These are phyloP conservation scores for Pichia insulana DNA, from an alignment of 805 yeast genomes.

Conservation along the genomic window DNA sequence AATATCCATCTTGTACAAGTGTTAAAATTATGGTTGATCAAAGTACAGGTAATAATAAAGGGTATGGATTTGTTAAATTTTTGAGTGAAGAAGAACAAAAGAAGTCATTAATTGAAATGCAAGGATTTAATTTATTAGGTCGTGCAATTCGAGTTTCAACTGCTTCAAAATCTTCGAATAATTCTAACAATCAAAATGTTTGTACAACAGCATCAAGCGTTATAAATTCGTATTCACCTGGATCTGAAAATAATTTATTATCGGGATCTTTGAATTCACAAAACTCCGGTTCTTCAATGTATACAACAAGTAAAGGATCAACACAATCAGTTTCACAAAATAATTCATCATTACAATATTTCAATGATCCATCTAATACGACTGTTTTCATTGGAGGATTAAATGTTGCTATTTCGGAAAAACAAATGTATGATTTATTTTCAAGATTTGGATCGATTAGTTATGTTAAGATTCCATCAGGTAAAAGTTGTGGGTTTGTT, in stretches of 20 bases:
- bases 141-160: constrained; percentile 72
- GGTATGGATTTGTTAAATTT: constrained; percentile 88
- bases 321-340: constrained; percentile 25
- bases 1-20: constrained; percentile 64
- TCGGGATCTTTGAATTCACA: neutral
- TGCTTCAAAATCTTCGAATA: constrained; percentile 35
- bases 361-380: constrained; percentile 68
- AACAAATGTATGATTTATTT: constrained; percentile 53
- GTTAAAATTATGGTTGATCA: constrained; percentile 76
- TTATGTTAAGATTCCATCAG: constrained; percentile 72
- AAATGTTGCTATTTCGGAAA: constrained; percentile 47
- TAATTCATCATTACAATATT: constrained; percentile 49
- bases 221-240: constrained; percentile 2
- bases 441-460: constrained; percentile 66
- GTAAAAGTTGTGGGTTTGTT: constrained; percentile 76
- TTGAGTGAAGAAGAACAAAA: constrained; percentile 56
- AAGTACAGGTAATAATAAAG: constrained; percentile 60
- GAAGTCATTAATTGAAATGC: constrained; percentile 72
- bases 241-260: neutral
- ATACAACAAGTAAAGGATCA: constrained; percentile 8
- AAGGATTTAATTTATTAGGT: constrained; percentile 62
- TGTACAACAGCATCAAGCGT: neutral
- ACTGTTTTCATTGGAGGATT: constrained; percentile 76
- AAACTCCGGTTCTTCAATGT: neutral
- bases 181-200: constrained; percentile 1